phyloP scores from a whole-genome alignment of 768 basidiomycete species.

The Ramaria sp. region DNA sequence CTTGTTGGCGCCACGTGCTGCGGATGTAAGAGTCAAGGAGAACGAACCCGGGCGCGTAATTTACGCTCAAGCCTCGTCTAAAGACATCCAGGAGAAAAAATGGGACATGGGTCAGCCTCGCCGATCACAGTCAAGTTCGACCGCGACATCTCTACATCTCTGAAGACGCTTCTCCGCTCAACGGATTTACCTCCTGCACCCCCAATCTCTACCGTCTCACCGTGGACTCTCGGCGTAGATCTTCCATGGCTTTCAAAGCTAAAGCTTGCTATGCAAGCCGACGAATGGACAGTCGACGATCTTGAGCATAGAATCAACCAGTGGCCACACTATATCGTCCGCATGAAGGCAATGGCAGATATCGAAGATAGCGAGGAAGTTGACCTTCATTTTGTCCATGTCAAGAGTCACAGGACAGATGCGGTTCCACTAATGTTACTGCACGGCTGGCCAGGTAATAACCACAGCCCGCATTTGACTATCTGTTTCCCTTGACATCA shows the following conservation, averaged over 20 bases:
- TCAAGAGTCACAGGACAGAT: constrained; percentile 2
- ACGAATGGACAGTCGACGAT: constrained; percentile 7
- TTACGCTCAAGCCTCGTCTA: no score
- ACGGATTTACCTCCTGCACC: constrained; percentile 2
- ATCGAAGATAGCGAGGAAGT: constrained; percentile 5
- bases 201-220: constrained; percentile 4
- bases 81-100: no score
- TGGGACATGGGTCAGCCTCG: no score
- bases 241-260: constrained; percentile 4
- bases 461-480: not conserved
- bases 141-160: not conserved
- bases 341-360: constrained; percentile 3
- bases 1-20: no score
- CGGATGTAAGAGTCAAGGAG: no score
- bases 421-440: constrained; percentile 11
- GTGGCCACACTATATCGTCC: constrained; percentile 8
- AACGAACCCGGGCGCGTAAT: no score
- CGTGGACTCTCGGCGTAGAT: constrained; percentile 9
- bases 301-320: constrained; percentile 5
- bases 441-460: constrained; percentile 13
- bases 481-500: not conserved
- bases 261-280: constrained; percentile 5
- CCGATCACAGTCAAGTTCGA: not conserved
- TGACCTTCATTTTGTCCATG: constrained; percentile 12
- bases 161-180: constrained; percentile 6